phyloP scores from a whole-genome alignment of 805 yeast genomes.

The Pichia membranifaciens region DNA sequence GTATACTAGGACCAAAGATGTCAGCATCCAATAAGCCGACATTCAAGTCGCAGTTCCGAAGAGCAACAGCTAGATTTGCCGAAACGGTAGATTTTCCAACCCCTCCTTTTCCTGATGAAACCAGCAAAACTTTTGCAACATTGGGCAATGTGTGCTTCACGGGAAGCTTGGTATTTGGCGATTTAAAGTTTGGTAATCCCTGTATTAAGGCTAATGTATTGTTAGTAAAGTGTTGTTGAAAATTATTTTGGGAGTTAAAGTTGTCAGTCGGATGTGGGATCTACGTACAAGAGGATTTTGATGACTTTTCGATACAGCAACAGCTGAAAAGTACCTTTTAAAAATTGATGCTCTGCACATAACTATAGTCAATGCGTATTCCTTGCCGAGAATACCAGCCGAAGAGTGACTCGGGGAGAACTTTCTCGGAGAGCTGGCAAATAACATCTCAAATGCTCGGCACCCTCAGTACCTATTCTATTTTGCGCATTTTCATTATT shows the following conservation, averaged over 20 bases:
- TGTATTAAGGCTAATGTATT: slow-evolving; percentile 11
- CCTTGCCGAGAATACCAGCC: too few species aligned
- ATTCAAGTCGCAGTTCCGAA: slow-evolving; percentile 46
- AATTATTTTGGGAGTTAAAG: too few species aligned
- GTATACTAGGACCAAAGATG: slow-evolving; percentile 80
- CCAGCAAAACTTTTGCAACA: slow-evolving; percentile 58
- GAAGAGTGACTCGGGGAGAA: too few species aligned
- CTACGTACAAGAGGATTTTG: slow-evolving; percentile 3
- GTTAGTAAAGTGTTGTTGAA: too few species aligned
- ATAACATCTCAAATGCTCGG: too few species aligned
- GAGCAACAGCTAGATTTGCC: slow-evolving; percentile 60
- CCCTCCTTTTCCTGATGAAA: slow-evolving; percentile 76
- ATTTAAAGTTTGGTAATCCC: slow-evolving; percentile 40
- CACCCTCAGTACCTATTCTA: too few species aligned
- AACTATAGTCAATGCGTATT: not conserved
- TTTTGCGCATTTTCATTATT: too few species aligned
- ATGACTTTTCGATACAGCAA: not conserved
- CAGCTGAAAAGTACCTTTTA: not conserved
- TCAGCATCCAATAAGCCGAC: slow-evolving; percentile 77
- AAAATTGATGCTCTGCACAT: not conserved
- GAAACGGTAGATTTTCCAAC: slow-evolving; percentile 77
- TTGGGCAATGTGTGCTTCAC: slow-evolving; percentile 49
- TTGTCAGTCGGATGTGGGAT: not conserved
- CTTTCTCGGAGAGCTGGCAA: too few species aligned
- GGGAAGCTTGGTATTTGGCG: slow-evolving; percentile 46